Conservation (phyloP, 1,139 yeast genomes). For the Yamadazyma taylorii region DNA sequence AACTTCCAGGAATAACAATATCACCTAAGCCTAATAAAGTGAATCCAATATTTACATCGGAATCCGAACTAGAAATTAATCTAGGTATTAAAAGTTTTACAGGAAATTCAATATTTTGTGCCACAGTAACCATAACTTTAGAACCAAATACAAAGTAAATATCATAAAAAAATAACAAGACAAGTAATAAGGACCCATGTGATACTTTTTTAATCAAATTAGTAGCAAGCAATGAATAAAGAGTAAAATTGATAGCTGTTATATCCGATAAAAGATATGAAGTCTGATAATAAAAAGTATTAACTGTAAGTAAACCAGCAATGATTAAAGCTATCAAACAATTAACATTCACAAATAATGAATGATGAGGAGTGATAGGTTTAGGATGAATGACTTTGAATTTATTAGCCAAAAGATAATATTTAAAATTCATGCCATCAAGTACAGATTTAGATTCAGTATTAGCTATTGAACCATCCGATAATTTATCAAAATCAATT, state of each 20-base stretch:
- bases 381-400: constrained; percentile 17
- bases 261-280: constrained; percentile 26
- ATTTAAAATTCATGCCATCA: constrained; percentile 2
- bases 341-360: constrained; percentile 30
- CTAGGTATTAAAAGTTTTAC: constrained; percentile 53
- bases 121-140: constrained; percentile 63
- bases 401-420: constrained; percentile 1
- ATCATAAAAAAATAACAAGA: constrained; percentile 55
- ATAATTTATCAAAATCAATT: constrained; percentile 16
- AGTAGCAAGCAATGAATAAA: neutral
- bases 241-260: constrained; percentile 34
- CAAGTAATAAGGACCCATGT: constrained; percentile 1
- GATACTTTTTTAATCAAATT: constrained; percentile 1
- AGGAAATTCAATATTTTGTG: constrained; percentile 56
- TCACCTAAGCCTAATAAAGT: constrained; percentile 59
- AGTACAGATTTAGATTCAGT: constrained; percentile 13
- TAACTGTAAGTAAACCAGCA: constrained; percentile 17
- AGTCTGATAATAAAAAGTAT: constrained; percentile 23
- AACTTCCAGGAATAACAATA: constrained; percentile 56
- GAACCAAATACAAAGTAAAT: constrained; percentile 67
- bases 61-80: constrained; percentile 1
- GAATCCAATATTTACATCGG: constrained; percentile 14
- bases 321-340: constrained; percentile 26
- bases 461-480: constrained; percentile 3
- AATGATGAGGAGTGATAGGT: constrained; percentile 21